Percentiles rank a stretch among this genome's conserved stretches.
phyloP scores from a whole-genome alignment of 2,329 filamentous ascomycete species.

The Macroventuria anomochaeta region DNA sequence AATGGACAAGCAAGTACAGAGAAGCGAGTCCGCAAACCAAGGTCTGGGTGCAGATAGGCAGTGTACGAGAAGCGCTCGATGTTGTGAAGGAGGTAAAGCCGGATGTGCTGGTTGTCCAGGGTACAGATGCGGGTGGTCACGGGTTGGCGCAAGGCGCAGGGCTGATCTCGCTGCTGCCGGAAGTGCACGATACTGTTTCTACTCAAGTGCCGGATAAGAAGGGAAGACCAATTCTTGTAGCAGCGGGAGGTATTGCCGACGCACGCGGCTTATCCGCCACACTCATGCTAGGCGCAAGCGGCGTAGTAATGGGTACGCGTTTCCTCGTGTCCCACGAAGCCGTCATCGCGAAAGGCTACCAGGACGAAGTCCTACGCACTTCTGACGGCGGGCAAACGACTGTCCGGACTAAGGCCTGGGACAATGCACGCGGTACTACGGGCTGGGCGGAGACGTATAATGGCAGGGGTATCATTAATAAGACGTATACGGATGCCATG shows the following conservation, averaged over 20 bases:
- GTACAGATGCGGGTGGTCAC: conserved; percentile 69
- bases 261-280: conserved; percentile 65
- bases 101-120: conserved; percentile 68
- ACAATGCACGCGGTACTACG: conserved; percentile 61
- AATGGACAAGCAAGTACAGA: conserved; percentile 44
- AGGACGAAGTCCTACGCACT: conserved; percentile 54
- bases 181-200: conserved; percentile 59
- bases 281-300: conserved; percentile 61
- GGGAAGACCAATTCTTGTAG: conserved; percentile 55
- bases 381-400: conserved; percentile 61
- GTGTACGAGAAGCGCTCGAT: conserved; percentile 61
- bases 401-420: conserved; percentile 59
- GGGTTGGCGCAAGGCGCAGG: conserved; percentile 63
- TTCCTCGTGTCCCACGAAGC: conserved; percentile 64
- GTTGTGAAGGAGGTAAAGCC: conserved; percentile 56
- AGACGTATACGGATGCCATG: conserved; percentile 54
- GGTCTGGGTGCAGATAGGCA: conserved; percentile 69
- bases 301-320: conserved; percentile 68
- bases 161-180: conserved; percentile 64
- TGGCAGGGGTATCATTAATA: conserved; percentile 65
- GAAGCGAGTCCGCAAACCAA: conserved; percentile 47
- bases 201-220: conserved; percentile 25
- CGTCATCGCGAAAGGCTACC: conserved; percentile 55
- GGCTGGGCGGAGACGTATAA: conserved; percentile 66
- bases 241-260: conserved; percentile 65